phyloP scores from a whole-genome alignment of 2,329 filamentous ascomycete genomes.

The Sporothrix phasma region DNA sequence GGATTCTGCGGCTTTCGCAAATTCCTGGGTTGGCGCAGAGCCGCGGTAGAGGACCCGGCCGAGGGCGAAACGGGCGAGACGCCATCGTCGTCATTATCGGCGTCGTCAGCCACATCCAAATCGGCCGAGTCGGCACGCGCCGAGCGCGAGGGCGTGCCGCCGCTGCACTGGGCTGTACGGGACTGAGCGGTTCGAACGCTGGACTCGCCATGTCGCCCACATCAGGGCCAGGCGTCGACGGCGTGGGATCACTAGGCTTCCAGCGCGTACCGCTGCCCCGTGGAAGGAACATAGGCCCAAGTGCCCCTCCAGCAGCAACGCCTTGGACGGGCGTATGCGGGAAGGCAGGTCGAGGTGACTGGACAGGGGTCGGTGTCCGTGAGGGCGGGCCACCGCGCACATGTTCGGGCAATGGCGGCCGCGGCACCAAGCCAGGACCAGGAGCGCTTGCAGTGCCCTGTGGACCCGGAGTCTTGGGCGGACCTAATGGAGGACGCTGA shows the following conservation, averaged over 20 bases:
- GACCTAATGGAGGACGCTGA: neutral
- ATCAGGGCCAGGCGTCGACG: conserved; percentile 42
- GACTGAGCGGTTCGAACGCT: conserved; percentile 49
- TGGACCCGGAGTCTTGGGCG: neutral
- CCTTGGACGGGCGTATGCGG: conserved; percentile 14
- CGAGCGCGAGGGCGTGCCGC: conserved; percentile 18
- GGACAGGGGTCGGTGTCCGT: conserved; percentile 13
- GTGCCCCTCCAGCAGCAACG: neutral
- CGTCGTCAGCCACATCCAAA: neutral
- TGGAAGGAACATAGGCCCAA: conserved; percentile 14
- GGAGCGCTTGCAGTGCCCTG: neutral
- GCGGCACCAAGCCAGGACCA: neutral
- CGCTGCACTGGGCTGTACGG: conserved; percentile 34
- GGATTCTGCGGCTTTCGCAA: conserved; percentile 11
- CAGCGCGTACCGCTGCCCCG: conserved; percentile 45
- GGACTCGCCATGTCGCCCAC: conserved; percentile 40
- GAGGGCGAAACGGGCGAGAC: neutral
- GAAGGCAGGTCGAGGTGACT: conserved; percentile 10
- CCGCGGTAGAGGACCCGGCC: neutral
- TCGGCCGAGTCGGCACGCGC: conserved; percentile 5
- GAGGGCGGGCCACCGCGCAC: conserved; percentile 8
- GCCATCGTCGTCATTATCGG: neutral
- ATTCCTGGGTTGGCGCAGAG: neutral
- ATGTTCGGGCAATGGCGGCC: conserved; percentile 12
- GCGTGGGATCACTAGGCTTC: conserved; percentile 43